Percentiles rank a stretch among this genome's conserved stretches.
Evolutionary conservation across 345 rosid genomes (phyloP).

Genomic region (Ailanthus altissimus): DNA sequence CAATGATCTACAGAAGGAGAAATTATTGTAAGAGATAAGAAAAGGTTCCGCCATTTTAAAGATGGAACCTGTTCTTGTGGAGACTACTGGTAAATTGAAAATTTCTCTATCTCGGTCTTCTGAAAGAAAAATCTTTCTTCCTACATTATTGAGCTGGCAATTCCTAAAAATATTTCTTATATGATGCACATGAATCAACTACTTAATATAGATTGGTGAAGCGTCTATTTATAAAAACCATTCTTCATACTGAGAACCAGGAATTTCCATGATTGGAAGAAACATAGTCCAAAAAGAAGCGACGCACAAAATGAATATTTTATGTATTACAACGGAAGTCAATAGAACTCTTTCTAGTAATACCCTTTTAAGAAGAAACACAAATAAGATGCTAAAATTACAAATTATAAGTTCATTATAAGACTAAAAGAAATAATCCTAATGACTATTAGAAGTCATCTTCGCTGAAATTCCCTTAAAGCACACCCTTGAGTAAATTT

Average conservation of each 20-base stretch:
- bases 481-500: neutral
- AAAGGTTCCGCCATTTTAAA: constrained; percentile 75
- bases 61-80: constrained; percentile 78
- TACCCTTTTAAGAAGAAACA: neutral
- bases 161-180: neutral
- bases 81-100: constrained; percentile 58
- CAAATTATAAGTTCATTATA: neutral
- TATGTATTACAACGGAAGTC: too few species aligned
- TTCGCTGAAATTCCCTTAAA: neutral
- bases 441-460: neutral
- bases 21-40: constrained; percentile 66
- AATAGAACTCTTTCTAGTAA: neutral
- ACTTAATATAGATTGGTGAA: neutral
- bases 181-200: neutral
- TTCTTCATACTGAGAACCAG: neutral
- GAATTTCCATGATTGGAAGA: neutral
- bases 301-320: neutral
- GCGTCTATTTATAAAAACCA: neutral
- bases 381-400: neutral
- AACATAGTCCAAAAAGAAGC: neutral
- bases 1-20: constrained; percentile 63
- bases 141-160: neutral
- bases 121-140: neutral
- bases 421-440: neutral
- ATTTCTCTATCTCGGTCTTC: constrained; percentile 3